A percentile compares a stretch with the other conserved stretches of the same genome.
phyloP scores from a whole-genome alignment of 306 rosid genomes.

The Clitoria ternatea region DNA sequence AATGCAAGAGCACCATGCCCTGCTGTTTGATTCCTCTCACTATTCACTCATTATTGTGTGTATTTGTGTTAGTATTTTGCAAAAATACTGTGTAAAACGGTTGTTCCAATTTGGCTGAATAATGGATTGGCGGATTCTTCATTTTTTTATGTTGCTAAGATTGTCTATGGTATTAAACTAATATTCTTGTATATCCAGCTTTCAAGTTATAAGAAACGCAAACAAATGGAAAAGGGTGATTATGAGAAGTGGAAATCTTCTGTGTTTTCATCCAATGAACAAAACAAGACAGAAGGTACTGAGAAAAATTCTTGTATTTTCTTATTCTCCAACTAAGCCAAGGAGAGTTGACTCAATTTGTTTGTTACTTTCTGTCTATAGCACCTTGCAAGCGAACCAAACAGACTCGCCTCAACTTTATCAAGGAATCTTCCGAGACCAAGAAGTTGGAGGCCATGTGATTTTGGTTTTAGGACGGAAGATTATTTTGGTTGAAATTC shows the following conservation, averaged over 20 bases:
- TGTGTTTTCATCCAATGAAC: conserved; percentile 56
- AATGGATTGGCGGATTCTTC: background rate
- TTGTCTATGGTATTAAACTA: background rate
- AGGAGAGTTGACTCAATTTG: background rate
- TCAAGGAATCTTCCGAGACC: conserved; percentile 39
- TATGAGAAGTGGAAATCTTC: conserved; percentile 72
- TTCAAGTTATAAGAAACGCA: conserved; percentile 61
- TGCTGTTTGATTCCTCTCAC: background rate
- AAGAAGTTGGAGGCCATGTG: conserved; percentile 49
- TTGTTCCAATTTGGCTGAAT: background rate
- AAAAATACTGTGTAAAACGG: background rate
- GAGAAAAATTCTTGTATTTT: background rate
- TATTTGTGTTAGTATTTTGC: background rate
- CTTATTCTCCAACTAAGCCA: background rate
- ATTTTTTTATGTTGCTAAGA: background rate
- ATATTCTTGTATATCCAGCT: conserved; percentile 40
- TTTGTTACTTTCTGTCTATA: conserved; percentile 21
- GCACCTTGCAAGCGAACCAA: conserved; percentile 50
- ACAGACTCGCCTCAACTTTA: conserved; percentile 56
- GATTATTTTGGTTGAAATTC: conserved; percentile 5
- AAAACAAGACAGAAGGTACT: conserved; percentile 56
- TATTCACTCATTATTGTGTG: background rate
- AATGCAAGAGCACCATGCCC: background rate
- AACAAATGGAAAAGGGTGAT: conserved; percentile 43
- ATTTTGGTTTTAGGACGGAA: background rate